Base-by-base conservation (phyloP, 176 grass and related monocot genomes). In the Carex pumila region DNA sequence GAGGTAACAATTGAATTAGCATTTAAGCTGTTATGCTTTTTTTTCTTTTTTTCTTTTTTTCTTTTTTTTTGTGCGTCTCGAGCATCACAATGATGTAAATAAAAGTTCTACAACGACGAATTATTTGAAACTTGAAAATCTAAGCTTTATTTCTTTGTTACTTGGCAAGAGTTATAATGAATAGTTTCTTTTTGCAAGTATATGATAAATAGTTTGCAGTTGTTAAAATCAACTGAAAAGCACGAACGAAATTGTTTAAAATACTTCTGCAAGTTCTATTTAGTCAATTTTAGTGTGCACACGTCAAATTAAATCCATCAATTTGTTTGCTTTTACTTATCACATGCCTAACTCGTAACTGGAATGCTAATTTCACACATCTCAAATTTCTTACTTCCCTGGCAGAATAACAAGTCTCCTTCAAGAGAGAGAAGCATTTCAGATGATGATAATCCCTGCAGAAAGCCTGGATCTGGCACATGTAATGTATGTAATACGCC, bases 401-500 rank as follows among this genome's bases (percentile, higher is more conserved):
- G 41, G 17, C 81, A 83, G 81, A 66, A 83, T 12, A 83, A 83
- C 11, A 66, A 63, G 21, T 67, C 39, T 54, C 62, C 62, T 66
- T 65, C 81, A 6, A 83, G 81, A 55, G 69, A 83, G 62, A 83
- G 81, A 83, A 56, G 49, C n/a, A 55, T 68, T 30, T 21, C 32
- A 21, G 60, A 41, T 21, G 79, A 81, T 58, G 58, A 81, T 81
- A 81, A 63, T 41, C 39, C 58, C 18, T 64, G 7, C 6, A 30
- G 21, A 32, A 43, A 83, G 22, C 61, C 81, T 7, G 81, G 68
- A 66, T 83, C 81, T 32, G 81, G 81, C 29, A 66, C 64, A 52
- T 83, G 81, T 43, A 83, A 83, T 67, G 81, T 83, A 52, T 83
- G 81, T 50, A 66, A 66, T 68, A 66, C 81, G 3, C 81, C 81